A percentile compares a stretch with the other conserved stretches of the same genome.
phyloP scores from a whole-genome alignment of 2,329 filamentous ascomycete genomes.

The Pseudogymnoascus sp. region DNA sequence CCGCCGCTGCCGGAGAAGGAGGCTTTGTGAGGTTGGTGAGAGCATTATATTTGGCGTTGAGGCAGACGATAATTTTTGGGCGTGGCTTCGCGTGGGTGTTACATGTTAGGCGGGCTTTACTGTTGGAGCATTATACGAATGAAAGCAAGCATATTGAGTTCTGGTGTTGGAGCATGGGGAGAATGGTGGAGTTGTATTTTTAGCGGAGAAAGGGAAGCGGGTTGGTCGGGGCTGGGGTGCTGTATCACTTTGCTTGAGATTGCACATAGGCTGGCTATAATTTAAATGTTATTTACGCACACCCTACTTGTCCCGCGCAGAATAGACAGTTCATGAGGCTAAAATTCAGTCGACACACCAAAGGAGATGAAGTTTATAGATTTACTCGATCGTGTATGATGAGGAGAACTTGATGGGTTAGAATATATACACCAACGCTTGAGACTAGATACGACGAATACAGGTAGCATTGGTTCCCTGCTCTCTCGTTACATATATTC shows the following conservation, averaged over 20 bases:
- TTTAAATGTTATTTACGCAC: background rate
- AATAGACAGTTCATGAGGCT: background rate
- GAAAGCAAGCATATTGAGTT: background rate
- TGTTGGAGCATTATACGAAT: background rate
- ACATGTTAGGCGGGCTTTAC: background rate
- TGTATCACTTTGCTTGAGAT: conserved; percentile 2
- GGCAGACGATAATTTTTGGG: background rate
- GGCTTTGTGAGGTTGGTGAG: background rate
- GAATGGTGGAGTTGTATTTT: background rate
- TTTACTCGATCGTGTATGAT: background rate
- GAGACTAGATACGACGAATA: background rate
- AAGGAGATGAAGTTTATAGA: background rate
- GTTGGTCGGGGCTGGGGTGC: background rate
- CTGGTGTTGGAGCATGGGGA: background rate
- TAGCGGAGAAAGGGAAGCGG: background rate
- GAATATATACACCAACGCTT: background rate
- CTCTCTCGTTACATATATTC: background rate
- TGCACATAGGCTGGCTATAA: conserved; percentile 6
- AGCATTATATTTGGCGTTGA: conserved; percentile 8
- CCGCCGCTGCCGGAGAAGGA: background rate
- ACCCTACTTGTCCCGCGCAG: background rate
- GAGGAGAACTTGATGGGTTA: background rate
- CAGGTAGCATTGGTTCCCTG: background rate
- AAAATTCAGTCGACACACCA: background rate
- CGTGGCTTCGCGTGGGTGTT: background rate